phyloP scores from a whole-genome alignment of 192 early-diverging fungal species.

The Polychytrium aggregatum region DNA sequence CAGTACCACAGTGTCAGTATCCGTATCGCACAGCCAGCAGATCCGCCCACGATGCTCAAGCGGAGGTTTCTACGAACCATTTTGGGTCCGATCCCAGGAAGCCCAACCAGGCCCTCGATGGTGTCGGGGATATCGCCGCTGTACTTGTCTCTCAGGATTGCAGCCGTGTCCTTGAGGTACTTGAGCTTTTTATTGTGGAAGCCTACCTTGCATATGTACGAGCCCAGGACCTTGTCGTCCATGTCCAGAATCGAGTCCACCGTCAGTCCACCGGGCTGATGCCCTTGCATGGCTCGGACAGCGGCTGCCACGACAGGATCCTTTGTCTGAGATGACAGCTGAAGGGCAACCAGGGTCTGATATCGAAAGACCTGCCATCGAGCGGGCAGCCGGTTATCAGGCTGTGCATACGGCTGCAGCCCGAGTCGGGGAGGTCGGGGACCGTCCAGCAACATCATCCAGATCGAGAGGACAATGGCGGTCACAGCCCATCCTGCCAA shows the following conservation, averaged over 20 bases:
- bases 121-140: conserved; percentile 74
- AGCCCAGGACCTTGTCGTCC: conserved; percentile 51
- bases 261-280: conserved; percentile 58
- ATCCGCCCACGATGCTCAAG: too few species aligned
- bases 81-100: conserved; percentile 92
- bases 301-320: conserved; percentile 77
- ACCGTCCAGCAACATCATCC: too few species aligned
- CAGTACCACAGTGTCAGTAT: too few species aligned
- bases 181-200: conserved; percentile 77
- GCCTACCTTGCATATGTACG: conserved; percentile 69
- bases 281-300: conserved; percentile 50
- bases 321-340: conserved; percentile 89
- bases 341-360: conserved; percentile 74
- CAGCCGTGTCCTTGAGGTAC: conserved; percentile 70
- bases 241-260: conserved; percentile 51
- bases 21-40: too few species aligned
- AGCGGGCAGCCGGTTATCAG: too few species aligned
- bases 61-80: too few species aligned
- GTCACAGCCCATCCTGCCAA: conserved; percentile 81
- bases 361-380: conserved; percentile 50
- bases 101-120: conserved; percentile 58
- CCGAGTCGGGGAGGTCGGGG: too few species aligned
- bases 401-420: too few species aligned
- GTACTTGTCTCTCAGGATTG: conserved; percentile 59
- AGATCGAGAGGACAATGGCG: conserved; percentile 44